A percentile compares a stretch with the other conserved stretches of the same genome.
phyloP scores from a whole-genome alignment of 176 grass and related monocot genomes.

The Oryza nivara region DNA sequence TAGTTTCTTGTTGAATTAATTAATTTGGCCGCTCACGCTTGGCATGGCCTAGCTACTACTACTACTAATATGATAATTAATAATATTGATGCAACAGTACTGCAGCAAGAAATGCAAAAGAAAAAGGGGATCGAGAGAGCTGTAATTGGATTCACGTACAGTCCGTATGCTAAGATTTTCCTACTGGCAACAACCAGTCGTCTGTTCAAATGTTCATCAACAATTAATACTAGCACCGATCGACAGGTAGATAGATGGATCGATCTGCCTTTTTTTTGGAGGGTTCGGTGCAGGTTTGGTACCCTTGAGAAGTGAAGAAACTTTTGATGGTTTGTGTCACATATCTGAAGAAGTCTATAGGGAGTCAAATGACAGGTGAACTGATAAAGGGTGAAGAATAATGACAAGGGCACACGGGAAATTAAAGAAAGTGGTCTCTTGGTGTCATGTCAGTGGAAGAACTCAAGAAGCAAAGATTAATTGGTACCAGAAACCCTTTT shows the following conservation, averaged over 20 bases:
- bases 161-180: not conserved
- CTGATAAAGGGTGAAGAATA: slow-evolving; percentile 11
- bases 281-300: slow-evolving; percentile 36
- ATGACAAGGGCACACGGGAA: not conserved
- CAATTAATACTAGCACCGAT: slow-evolving; percentile 14
- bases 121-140: not conserved
- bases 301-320: not conserved
- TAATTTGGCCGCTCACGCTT: slow-evolving; percentile 29
- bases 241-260: not conserved
- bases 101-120: not conserved
- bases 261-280: not conserved
- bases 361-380: slow-evolving; percentile 29
- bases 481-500: not conserved
- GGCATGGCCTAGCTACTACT: slow-evolving; percentile 29
- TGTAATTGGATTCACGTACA: slow-evolving; percentile 28
- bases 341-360: not conserved
- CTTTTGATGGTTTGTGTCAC: not conserved
- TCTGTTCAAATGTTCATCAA: not conserved
- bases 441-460: not conserved
- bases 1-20: slow-evolving; percentile 44
- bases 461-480: not conserved
- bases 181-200: not conserved
- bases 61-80: not conserved
- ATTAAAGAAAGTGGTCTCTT: not conserved
- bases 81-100: not conserved